These are phyloP conservation scores for Arctium minus DNA, from an alignment of 129 eudicot species.

Conservation along the genomic window DNA sequence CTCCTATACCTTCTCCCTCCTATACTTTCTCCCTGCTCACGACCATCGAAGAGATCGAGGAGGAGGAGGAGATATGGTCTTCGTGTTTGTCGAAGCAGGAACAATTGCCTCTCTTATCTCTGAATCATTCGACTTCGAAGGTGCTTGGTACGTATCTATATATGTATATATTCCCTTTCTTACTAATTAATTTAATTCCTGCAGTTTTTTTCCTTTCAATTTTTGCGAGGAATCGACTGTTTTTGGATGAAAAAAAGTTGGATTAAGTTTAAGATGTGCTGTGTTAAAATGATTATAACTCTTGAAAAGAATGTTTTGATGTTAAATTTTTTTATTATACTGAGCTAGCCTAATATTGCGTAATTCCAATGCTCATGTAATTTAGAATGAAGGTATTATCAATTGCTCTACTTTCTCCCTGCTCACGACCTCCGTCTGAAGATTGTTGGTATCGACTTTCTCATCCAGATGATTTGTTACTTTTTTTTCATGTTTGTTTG, in stretches of 20 bases:
- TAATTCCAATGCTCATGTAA: not conserved
- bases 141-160: slow-evolving; percentile 56
- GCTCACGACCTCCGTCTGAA: no score
- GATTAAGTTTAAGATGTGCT: not conserved
- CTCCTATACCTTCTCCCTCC: no score
- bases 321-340: not conserved
- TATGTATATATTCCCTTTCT: not conserved
- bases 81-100: slow-evolving; percentile 6
- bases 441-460: no score
- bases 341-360: not conserved
- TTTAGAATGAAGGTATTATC: no score
- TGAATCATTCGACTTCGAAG: slow-evolving; percentile 75
- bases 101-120: slow-evolving; percentile 41
- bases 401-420: no score
- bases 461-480: no score
- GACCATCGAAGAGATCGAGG: not conserved
- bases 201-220: not conserved
- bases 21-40: no score
- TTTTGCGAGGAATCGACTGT: not conserved
- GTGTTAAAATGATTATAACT: not conserved
- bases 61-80: slow-evolving; percentile 13
- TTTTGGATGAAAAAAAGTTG: not conserved
- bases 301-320: not conserved
- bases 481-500: no score
- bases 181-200: not conserved